Percentiles rank a stretch among this genome's conserved stretches.
phyloP scores from a whole-genome alignment of 805 yeast genomes.

The Yarrowia sp. region DNA sequence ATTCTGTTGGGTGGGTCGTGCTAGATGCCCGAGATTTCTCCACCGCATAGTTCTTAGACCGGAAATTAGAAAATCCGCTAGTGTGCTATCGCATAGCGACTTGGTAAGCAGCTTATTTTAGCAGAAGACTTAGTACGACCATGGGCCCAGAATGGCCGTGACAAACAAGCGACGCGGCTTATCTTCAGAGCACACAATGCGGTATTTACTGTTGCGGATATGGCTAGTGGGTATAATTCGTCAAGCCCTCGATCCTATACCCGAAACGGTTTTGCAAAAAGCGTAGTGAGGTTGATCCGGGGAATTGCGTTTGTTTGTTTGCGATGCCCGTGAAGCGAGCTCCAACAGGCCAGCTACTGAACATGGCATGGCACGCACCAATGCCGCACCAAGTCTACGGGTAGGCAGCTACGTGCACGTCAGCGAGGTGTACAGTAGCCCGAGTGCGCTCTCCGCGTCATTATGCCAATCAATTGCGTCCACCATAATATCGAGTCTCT shows the following conservation, averaged over 20 bases:
- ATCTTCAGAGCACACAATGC: not conserved
- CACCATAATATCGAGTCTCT: not conserved
- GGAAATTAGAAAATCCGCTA: not conserved
- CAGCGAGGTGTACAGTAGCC: too few relatives aligned
- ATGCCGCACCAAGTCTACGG: too few relatives aligned
- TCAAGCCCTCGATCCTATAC: not conserved
- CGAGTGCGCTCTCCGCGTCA: not conserved
- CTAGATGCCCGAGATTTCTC: constrained; percentile 1
- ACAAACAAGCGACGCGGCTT: not conserved
- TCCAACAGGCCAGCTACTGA: too few relatives aligned
- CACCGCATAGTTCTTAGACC: not conserved
- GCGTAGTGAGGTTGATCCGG: not conserved
- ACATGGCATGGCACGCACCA: too few relatives aligned
- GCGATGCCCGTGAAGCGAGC: too few relatives aligned
- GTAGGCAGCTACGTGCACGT: too few relatives aligned
- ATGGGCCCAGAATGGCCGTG: not conserved
- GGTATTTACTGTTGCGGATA: not conserved
- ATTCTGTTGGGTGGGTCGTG: not conserved
- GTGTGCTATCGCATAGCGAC: constrained; percentile 8
- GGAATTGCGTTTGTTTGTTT: not conserved
- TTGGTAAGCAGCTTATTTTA: not conserved
- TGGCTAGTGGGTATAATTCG: not conserved
- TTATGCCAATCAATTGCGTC: too few relatives aligned
- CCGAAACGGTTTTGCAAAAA: not conserved
- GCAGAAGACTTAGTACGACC: not conserved